Base-by-base conservation (phyloP, 2,329 filamentous ascomycete species). In the Colletotrichum cuscutae region DNA sequence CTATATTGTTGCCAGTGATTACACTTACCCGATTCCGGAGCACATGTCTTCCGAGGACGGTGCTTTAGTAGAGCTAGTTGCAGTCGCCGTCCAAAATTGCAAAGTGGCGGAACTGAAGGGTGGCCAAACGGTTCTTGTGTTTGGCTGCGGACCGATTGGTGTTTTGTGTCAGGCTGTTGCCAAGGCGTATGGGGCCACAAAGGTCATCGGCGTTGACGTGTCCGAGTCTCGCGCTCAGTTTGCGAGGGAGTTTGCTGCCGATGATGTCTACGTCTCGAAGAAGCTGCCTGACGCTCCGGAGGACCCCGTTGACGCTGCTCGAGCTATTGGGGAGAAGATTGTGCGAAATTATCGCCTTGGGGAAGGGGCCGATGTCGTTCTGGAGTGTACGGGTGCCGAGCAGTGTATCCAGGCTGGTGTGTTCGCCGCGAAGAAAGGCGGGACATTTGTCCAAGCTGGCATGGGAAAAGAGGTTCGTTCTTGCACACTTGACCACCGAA, bases 31-130 rank as follows among this genome's bases (percentile, higher is more conserved):
- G 1, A 77, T 89, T 2, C 85, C 86, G 0, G 78, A 80, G 0
- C 78, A 84, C 59, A 81, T 90, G 65, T 80, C 79, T 1, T 77
- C 87, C 52, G 86, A 89, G 71, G 85, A 89, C 30, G 88, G 85
- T 1, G 88, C 87, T 0, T 77, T 90, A 9, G 83, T 88, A 1
- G 88, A 90, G 76, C 88, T 88, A 0, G 79, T 88, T 0, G 84
- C 87, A 0, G 87, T 89, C 1, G 87, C 87, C 0, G 85, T 87
- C 3, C 84, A 87, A 60, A 86, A 86, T 11, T 82, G 77, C 72
- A 84, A 83, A 63, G 78, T 82, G 1, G 85, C 84, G 0, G 79
- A 83, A 0, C 80, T 87, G 12, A 78, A 79, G 13, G 79, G 80
- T 0, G 80, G 83, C 1, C 82, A 86, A 63, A 86, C 82, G 0